Conservation (phyloP, 1,284 basidiomycete species). For the Polyporus tsugae region DNA sequence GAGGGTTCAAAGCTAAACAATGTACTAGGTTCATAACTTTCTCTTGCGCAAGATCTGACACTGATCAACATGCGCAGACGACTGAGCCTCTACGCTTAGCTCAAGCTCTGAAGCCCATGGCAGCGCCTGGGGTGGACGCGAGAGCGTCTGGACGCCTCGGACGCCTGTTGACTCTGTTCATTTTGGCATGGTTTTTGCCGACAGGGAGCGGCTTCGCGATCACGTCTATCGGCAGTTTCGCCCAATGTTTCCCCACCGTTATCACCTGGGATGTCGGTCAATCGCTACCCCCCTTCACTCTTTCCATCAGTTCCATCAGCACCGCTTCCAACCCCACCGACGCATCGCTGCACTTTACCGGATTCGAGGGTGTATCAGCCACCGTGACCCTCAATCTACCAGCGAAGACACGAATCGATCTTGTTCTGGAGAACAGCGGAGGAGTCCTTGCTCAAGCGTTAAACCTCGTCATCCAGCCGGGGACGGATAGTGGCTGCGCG, state of each 20-base stretch:
- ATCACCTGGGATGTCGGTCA: neutral
- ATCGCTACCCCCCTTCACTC: neutral
- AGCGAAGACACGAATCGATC: neutral
- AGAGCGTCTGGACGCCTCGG: constrained; percentile 5
- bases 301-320: neutral
- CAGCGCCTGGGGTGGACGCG: neutral
- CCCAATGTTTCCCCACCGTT: neutral
- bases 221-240: neutral
- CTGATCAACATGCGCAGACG: neutral
- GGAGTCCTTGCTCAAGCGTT: neutral
- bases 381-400: neutral
- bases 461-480: neutral
- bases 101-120: neutral
- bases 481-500: neutral
- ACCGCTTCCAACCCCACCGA: neutral
- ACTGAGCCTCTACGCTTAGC: neutral
- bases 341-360: neutral
- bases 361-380: neutral
- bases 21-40: neutral
- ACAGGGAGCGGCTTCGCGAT: neutral
- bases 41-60: neutral
- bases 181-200: neutral
- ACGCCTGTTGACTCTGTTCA: neutral
- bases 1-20: neutral
- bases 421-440: neutral